Percentiles rank a stretch among this genome's conserved stretches.
These are phyloP conservation scores for Pseudocercospora macadamiae DNA, from an alignment of 2,329 filamentous ascomycete species.

Conservation along the genomic window DNA sequence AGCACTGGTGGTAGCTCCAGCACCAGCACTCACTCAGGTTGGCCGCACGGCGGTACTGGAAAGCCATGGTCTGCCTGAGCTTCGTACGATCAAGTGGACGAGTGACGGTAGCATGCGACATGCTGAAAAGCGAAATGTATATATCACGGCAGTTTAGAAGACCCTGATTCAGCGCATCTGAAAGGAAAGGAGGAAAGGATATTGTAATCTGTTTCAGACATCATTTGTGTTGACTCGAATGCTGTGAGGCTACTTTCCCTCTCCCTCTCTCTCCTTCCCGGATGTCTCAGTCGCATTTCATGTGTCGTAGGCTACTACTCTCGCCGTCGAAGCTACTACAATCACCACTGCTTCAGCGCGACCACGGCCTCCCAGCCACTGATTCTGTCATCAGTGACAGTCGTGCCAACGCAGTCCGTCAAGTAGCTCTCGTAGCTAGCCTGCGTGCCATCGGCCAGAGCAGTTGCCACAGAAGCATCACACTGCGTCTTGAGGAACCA, in stretches of 20 bases:
- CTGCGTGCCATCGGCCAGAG: conserved; percentile 51
- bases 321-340: too few relatives aligned
- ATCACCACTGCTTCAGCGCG: conserved; percentile 33
- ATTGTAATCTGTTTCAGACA: not conserved
- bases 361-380: conserved; percentile 55
- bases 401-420: conserved; percentile 56
- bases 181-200: not conserved
- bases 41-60: not conserved
- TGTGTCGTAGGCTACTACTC: too few relatives aligned
- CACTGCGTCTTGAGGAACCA: conserved; percentile 66
- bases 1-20: not conserved
- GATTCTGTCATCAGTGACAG: conserved; percentile 50
- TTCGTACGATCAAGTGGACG: not conserved
- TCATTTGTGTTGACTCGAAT: not conserved
- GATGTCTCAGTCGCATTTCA: too few relatives aligned
- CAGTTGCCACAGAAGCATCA: conserved; percentile 44
- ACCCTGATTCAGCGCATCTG: too few relatives aligned
- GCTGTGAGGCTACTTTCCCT: too few relatives aligned
- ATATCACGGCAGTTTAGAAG: not conserved
- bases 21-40: not conserved
- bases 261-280: too few relatives aligned
- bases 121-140: not conserved
- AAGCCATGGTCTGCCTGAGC: conserved; percentile 2
- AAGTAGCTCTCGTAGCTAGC: conserved; percentile 59
- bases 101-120: not conserved